Evolutionary conservation across 192 early-diverging fungal genomes (phyloP).

Genomic region (Backusella parvicylindrica): DNA sequence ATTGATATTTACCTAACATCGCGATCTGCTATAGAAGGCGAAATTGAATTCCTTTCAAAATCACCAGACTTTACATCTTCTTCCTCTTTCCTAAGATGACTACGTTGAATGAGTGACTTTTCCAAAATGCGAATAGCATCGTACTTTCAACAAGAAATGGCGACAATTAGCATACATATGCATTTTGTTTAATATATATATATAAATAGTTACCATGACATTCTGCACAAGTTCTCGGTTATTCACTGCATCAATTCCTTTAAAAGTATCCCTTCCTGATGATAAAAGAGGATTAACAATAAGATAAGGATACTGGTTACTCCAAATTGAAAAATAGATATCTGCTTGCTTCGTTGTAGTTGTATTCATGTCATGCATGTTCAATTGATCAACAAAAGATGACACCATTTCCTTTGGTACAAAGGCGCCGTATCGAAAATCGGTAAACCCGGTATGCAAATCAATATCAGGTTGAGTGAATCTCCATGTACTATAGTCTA

Average conservation of each 20-base stretch:
- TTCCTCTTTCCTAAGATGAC: conserved; percentile 14
- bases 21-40: conserved; percentile 36
- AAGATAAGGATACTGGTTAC: conserved; percentile 51
- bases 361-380: conserved; percentile 29
- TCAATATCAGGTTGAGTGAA: conserved; percentile 41
- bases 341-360: conserved; percentile 41
- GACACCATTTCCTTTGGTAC: conserved; percentile 43
- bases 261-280: conserved; percentile 39
- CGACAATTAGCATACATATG: no score
- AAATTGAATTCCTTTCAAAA: conserved; percentile 34
- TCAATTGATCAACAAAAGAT: conserved; percentile 43
- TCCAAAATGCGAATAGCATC: conserved; percentile 43
- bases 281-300: conserved; percentile 45
- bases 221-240: conserved; percentile 44
- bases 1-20: background rate
- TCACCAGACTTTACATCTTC: conserved; percentile 20
- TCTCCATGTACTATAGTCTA: conserved; percentile 49
- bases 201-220: background rate
- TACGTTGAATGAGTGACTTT: background rate
- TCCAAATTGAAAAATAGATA: conserved; percentile 56
- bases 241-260: conserved; percentile 43
- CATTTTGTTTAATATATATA: no score
- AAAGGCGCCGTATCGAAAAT: conserved; percentile 52
- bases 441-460: conserved; percentile 51
- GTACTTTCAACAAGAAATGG: no score